Evolutionary conservation across 2,329 filamentous ascomycete genomes (phyloP).

Genomic region (Myriosclerotinia curreyana): DNA sequence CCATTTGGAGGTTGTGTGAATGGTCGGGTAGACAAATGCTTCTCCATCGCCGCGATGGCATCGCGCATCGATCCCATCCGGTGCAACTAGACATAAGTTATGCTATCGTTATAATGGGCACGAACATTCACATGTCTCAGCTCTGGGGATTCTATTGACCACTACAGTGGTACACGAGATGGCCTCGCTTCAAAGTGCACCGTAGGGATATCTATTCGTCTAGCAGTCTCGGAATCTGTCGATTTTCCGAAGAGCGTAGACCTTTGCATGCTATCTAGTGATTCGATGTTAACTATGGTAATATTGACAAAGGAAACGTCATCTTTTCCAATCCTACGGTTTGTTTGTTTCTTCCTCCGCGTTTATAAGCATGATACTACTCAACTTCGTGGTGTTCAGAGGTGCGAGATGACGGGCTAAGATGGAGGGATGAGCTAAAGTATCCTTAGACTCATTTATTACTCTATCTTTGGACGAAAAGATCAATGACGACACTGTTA

Average conservation of each 20-base stretch:
- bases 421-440: background rate
- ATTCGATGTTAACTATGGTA: background rate
- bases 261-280: background rate
- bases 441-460: background rate
- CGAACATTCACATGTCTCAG: background rate
- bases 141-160: background rate
- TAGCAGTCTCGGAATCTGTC: background rate
- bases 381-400: background rate
- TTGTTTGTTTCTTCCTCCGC: background rate
- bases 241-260: no score
- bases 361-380: background rate
- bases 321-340: background rate
- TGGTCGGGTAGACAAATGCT: background rate
- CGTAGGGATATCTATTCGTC: background rate
- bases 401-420: background rate
- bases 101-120: background rate
- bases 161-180: constrained; percentile 13
- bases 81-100: background rate
- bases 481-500: background rate
- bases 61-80: background rate
- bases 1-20: background rate
- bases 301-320: background rate
- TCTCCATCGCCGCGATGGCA: background rate
- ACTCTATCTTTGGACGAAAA: background rate
- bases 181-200: background rate